Evolutionary conservation across 805 yeast species (phyloP).

Genomic region (Kazachstania martiniae): DNA sequence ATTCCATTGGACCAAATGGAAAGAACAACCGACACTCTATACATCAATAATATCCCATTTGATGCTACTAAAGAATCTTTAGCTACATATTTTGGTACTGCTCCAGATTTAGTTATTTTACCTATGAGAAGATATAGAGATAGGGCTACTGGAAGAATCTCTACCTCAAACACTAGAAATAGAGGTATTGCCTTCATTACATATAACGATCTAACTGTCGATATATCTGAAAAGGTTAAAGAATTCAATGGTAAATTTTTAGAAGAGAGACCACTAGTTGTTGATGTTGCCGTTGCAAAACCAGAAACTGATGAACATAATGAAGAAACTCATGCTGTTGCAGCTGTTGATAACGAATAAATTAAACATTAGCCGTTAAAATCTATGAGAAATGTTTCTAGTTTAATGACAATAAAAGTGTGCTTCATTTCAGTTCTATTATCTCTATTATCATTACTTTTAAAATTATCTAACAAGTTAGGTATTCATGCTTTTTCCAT

Average conservation of each 20-base stretch:
- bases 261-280: constrained; percentile 55
- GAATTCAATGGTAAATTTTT: constrained; percentile 56
- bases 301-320: constrained; percentile 13
- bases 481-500: no score
- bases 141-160: constrained; percentile 25
- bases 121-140: constrained; percentile 35
- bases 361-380: no score
- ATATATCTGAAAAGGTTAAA: constrained; percentile 42
- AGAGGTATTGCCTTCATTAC: constrained; percentile 55
- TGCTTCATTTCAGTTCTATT: neutral
- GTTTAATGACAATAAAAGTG: neutral
- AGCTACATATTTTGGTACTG: constrained; percentile 39
- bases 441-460: no score
- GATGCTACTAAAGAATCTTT: constrained; percentile 46
- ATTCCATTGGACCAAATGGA: constrained; percentile 30
- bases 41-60: constrained; percentile 56
- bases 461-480: no score
- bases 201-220: constrained; percentile 29
- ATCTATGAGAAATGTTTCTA: no score
- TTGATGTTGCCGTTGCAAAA: constrained; percentile 53
- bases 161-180: constrained; percentile 30
- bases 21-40: constrained; percentile 41
- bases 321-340: constrained; percentile 3
- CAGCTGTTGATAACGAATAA: neutral
- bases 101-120: constrained; percentile 38